phyloP scores from a whole-genome alignment of 2,329 filamentous ascomycete species.

The Hypoxylon sp. region DNA sequence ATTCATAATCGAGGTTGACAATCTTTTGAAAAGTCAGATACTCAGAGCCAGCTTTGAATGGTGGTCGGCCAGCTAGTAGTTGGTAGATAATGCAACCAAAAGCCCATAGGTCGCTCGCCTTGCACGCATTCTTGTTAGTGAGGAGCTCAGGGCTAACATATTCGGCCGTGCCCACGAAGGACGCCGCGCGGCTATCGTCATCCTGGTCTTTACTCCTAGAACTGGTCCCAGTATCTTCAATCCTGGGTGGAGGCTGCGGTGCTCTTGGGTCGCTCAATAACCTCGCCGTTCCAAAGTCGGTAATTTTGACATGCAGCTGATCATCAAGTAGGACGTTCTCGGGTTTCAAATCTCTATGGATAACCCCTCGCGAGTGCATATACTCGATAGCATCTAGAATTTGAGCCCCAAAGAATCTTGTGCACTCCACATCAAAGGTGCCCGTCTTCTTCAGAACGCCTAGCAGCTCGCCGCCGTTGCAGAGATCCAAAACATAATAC shows the following conservation, averaged over 20 bases:
- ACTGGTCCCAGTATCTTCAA: constrained; percentile 57
- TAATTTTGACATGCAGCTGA: constrained; percentile 98
- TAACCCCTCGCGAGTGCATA: constrained; percentile 96
- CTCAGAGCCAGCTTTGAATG: constrained; percentile 96
- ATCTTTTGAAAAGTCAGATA: constrained; percentile 99
- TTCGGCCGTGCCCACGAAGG: constrained; percentile 97
- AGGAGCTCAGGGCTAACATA: constrained; percentile 98
- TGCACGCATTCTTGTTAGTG: constrained; percentile 96
- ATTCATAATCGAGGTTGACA: constrained; percentile 92
- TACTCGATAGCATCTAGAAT: constrained; percentile 97
- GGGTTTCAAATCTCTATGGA: constrained; percentile 95
- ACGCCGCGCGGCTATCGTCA: constrained; percentile 84
- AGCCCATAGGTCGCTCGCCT: constrained; percentile 97
- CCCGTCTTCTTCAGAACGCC: constrained; percentile 94
- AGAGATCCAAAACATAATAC: constrained; percentile 96
- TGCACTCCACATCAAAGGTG: constrained; percentile 95
- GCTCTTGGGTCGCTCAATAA: constrained; percentile 76
- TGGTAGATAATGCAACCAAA: constrained; percentile 99
- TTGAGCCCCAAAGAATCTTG: constrained; percentile 93
- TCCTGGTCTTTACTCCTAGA: constrained; percentile 58
- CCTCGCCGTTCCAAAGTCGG: constrained; percentile 98
- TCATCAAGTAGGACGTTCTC: constrained; percentile 97
- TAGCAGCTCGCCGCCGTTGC: constrained; percentile 90
- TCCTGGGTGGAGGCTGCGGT: constrained; percentile 59
- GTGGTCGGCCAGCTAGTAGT: constrained; percentile 92